Percentiles rank a stretch among this genome's conserved stretches.
These are phyloP conservation scores for Talaromyces sp. DNA, from an alignment of 2,329 filamentous ascomycete species.

Conservation along the genomic window DNA sequence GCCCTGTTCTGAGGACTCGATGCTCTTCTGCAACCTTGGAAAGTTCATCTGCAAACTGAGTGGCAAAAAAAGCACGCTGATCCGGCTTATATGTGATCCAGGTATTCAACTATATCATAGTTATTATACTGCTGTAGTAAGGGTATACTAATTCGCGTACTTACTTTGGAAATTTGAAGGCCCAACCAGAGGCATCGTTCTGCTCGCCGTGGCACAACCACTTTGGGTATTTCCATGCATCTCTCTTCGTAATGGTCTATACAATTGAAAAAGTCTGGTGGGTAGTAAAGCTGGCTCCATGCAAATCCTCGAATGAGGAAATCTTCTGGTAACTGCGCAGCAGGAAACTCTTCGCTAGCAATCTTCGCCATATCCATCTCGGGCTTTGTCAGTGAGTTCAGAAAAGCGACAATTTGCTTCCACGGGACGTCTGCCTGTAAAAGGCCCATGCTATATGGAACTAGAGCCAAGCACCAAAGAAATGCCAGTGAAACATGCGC, in stretches of 20 bases:
- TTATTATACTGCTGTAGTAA: background rate
- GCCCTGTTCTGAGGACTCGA: background rate
- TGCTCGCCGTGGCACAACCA: conserved; percentile 38
- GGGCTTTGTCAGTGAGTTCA: conserved; percentile 48
- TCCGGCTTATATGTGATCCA: background rate
- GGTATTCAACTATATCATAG: background rate
- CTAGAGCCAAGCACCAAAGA: conserved; percentile 38
- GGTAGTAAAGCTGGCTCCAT: conserved; percentile 47
- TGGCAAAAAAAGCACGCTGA: background rate
- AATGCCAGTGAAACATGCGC: conserved; percentile 53
- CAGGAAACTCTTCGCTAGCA: conserved; percentile 39
- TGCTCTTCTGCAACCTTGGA: background rate
- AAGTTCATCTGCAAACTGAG: background rate
- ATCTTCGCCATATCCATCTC: conserved; percentile 30
- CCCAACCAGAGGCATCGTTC: conserved; percentile 50
- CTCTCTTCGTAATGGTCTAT: conserved; percentile 52
- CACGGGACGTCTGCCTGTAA: conserved; percentile 46
- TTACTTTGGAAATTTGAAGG: conserved; percentile 36
- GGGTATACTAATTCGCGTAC: conserved; percentile 10
- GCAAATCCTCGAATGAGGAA: conserved; percentile 52
- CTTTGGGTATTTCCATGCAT: conserved; percentile 45
- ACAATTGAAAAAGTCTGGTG: conserved; percentile 46
- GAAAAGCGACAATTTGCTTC: conserved; percentile 43
- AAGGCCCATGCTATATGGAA: conserved; percentile 31
- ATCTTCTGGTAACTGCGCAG: conserved; percentile 53